These are phyloP conservation scores for Fraxinus sp. DNA, from an alignment of 305 asterid species.

Conservation along the genomic window DNA sequence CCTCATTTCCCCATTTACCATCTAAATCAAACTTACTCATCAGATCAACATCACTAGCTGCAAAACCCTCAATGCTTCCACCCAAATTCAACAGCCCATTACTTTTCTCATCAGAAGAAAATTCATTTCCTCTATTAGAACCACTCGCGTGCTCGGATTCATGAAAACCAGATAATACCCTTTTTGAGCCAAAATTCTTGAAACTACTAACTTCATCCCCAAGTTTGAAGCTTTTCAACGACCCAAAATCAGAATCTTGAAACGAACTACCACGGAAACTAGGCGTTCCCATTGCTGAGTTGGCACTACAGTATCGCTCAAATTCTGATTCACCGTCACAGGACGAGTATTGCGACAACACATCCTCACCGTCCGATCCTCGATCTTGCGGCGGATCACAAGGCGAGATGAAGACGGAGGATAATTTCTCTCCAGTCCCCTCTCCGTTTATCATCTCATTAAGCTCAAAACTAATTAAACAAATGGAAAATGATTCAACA, in stretches of 20 bases:
- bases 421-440: conserved; percentile 47
- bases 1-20: conserved; percentile 34
- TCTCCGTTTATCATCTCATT: conserved; percentile 57
- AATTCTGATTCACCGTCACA: conserved; percentile 84
- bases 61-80: conserved; percentile 34
- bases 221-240: conserved; percentile 58
- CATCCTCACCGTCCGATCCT: conserved; percentile 66
- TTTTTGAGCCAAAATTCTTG: conserved; percentile 35
- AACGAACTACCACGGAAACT: conserved; percentile 55
- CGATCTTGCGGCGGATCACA: conserved; percentile 49
- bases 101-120: conserved; percentile 26
- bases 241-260: conserved; percentile 65
- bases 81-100: conserved; percentile 31
- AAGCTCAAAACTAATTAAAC: conserved; percentile 13
- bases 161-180: conserved; percentile 32
- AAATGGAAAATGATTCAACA: conserved; percentile 1
- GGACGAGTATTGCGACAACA: conserved; percentile 66
- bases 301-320: conserved; percentile 81
- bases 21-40: conserved; percentile 36
- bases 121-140: conserved; percentile 23
- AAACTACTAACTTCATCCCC: conserved; percentile 47
- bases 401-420: conserved; percentile 38
- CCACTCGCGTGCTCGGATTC: conserved; percentile 26
- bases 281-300: conserved; percentile 85
- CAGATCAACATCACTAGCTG: conserved; percentile 31